phyloP scores from a whole-genome alignment of 202 grass and related monocot genomes.

The Alloteropsis angusta region DNA sequence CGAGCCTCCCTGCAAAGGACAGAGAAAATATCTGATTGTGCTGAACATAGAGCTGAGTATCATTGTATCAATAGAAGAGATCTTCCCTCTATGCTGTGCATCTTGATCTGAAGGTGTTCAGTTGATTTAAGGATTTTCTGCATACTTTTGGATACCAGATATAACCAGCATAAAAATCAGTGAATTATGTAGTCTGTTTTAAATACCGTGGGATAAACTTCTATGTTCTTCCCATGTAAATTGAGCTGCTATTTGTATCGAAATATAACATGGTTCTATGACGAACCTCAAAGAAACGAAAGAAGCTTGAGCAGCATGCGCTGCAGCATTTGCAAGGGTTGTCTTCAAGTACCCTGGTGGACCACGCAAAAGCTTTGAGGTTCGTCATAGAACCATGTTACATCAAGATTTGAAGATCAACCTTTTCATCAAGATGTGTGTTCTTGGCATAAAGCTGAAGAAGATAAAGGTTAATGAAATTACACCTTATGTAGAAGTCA shows the following conservation, averaged over 20 bases:
- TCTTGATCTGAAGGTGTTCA: background rate
- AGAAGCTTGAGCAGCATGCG: conserved; percentile 74
- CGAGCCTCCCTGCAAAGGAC: conserved; percentile 68
- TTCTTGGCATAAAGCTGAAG: conserved; percentile 68
- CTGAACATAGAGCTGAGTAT: too few relatives aligned
- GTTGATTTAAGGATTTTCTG: background rate
- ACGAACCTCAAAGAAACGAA: conserved; percentile 89
- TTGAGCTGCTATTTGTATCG: background rate
- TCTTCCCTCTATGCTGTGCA: too few relatives aligned
- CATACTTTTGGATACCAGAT: background rate
- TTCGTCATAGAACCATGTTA: too few relatives aligned
- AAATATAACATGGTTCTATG: background rate
- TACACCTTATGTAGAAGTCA: background rate
- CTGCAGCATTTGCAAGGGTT: conserved; percentile 81
- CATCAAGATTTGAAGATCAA: conserved; percentile 69
- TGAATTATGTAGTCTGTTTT: background rate
- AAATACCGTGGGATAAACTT: background rate
- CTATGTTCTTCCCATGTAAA: background rate
- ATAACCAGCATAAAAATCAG: background rate
- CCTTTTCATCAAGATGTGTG: conserved; percentile 54
- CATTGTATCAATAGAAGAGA: too few relatives aligned
- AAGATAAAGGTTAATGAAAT: conserved; percentile 22
- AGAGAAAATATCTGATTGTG: too few relatives aligned
- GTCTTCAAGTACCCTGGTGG: conserved; percentile 92
- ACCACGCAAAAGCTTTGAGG: conserved; percentile 77